phyloP scores from a whole-genome alignment of 2,329 filamentous ascomycete genomes.

The Fusarium sp. region DNA sequence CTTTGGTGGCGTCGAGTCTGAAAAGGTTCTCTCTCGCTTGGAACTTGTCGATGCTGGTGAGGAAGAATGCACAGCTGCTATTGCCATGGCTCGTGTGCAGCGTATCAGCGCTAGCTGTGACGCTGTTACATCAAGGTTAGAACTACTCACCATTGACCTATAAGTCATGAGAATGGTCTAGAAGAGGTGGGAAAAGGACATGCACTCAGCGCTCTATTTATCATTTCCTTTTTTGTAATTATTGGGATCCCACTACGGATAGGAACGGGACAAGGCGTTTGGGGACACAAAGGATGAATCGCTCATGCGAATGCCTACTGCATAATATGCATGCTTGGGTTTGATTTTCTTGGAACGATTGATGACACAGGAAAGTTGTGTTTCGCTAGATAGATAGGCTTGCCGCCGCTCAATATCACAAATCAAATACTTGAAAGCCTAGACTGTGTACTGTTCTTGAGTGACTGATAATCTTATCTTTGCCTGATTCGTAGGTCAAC shows the following conservation, averaged over 20 bases:
- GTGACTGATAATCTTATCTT: not conserved
- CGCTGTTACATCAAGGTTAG: slow-evolving; percentile 54
- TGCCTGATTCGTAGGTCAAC: not conserved
- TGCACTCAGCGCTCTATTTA: slow-evolving; percentile 43
- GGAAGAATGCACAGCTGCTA: slow-evolving; percentile 59
- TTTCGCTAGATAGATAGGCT: slow-evolving; percentile 50
- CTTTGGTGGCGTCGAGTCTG: slow-evolving; percentile 68
- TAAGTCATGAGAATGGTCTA: slow-evolving; percentile 34
- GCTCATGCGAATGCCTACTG: slow-evolving; percentile 35
- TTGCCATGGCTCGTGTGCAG: slow-evolving; percentile 65
- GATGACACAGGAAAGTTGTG: slow-evolving; percentile 48
- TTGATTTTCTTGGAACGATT: slow-evolving; percentile 40
- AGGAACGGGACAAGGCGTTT: slow-evolving; percentile 44
- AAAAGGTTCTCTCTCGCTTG: slow-evolving; percentile 73
- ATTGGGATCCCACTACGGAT: slow-evolving; percentile 40
- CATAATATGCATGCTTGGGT: slow-evolving; percentile 45
- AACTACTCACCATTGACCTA: slow-evolving; percentile 54
- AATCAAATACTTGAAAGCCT: slow-evolving; percentile 37
- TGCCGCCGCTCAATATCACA: slow-evolving; percentile 46
- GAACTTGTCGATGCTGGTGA: slow-evolving; percentile 73
- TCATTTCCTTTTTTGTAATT: slow-evolving; percentile 16
- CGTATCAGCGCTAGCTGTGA: slow-evolving; percentile 59
- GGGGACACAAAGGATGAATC: slow-evolving; percentile 39
- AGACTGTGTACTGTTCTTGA: not conserved
- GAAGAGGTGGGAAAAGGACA: slow-evolving; percentile 26